These are phyloP conservation scores for Theobroma grandiflorum DNA, from an alignment of 441 rosid genomes.

Conservation along the genomic window DNA sequence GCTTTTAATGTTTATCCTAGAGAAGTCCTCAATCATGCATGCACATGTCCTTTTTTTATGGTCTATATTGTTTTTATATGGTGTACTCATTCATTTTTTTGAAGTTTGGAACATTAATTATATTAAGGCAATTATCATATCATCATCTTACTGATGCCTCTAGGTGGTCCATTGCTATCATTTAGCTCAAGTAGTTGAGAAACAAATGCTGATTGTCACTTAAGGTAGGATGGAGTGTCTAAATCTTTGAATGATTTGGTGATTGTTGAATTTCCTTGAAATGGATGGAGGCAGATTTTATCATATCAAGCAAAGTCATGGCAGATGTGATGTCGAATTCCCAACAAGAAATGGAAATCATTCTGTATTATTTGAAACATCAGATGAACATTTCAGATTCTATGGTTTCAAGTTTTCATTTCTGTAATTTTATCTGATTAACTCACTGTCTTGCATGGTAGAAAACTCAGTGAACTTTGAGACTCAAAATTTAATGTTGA, in stretches of 20 bases:
- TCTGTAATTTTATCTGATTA: not conserved
- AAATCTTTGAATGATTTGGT: not conserved
- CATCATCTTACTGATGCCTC: not conserved
- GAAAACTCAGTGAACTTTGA: not conserved
- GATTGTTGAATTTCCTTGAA: constrained; percentile 2
- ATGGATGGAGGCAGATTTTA: not conserved
- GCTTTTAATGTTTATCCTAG: not conserved
- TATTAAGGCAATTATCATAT: not conserved
- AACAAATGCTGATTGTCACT: not conserved
- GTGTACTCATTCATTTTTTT: not conserved
- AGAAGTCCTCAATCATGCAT: not conserved
- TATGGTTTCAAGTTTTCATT: not conserved
- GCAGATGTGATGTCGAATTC: not conserved
- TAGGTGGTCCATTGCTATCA: not conserved
- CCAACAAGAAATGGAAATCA: not conserved
- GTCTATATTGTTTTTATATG: not conserved
- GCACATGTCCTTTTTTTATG: not conserved
- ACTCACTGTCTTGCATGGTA: not conserved
- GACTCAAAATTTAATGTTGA: not conserved
- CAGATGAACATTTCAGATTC: not conserved
- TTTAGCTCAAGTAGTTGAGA: not conserved
- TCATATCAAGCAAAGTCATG: not conserved
- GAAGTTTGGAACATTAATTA: not conserved
- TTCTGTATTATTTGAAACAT: not conserved
- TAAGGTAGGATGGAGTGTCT: not conserved